Evolutionary conservation across 345 rosid species (phyloP), one percentile per base, ranked within the genome.

Genomic region (Brassica carinata): DNA sequence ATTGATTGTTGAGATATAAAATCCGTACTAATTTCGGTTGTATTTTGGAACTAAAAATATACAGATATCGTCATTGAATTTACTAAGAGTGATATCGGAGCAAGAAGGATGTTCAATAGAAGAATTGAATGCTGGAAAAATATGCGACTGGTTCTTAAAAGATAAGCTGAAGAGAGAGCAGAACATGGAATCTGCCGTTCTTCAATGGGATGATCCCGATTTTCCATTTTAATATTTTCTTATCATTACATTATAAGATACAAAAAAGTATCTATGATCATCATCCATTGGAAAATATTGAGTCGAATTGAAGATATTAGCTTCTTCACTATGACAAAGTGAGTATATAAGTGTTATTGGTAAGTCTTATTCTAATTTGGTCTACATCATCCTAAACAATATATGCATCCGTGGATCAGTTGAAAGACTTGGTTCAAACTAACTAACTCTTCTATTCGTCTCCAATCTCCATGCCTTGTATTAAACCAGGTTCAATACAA

Each of bases 161-260:
- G 98, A 95, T 74, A 95, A 87, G 86, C 79, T 87, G 7, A 95
- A 87, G 82, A 86, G 94, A 67, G 94, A 95, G 64, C 94, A 93
- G 72, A 86, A 79, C 8, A 63, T 82, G 0, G 91, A 86, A 1
- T 87, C 94, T 55, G 94, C 98, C 7, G 93, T 93, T 7, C 98
- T 93, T 38, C 97, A 90, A 71, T 95, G 98, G 99, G 94, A 93
- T 82, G 93, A 93, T 59, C 85, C 94, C 4, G 96, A 91, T 18
- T 82, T 87, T 76, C 95, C 78, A 5, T 74, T 82, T 63, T 82
- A 55, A 67, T 31, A 19, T 45, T 15, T 58, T 66, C 51, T 75
- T 23, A 3, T 1, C 26, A 13, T 63, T 23, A 59, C 23, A 33
- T 51, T 10, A 10, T 23, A 73, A 36, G 11, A 17, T 1, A 13